Conservation (phyloP, 345 rosid genomes). For the Gossypioides kirkii region DNA sequence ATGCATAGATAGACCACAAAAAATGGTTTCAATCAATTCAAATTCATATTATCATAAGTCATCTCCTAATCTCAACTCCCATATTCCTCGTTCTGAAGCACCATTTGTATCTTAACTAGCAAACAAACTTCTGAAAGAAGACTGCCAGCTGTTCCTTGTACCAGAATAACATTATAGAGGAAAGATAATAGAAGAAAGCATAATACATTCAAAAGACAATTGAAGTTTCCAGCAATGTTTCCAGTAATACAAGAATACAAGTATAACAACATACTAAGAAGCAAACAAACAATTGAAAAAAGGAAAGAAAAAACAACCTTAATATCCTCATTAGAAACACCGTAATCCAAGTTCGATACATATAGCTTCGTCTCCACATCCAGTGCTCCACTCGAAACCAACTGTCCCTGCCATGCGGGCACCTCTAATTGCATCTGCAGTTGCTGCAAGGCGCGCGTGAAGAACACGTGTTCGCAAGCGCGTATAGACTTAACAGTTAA, state of each 20-base stretch:
- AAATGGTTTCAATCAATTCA: background rate
- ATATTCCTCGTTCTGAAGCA: background rate
- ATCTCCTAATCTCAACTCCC: background rate
- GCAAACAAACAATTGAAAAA: background rate
- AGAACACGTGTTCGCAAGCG: background rate
- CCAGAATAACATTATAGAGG: background rate
- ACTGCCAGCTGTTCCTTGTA: background rate
- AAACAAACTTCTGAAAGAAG: background rate
- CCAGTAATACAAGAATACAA: background rate
- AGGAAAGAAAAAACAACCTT: slow-evolving; percentile 26
- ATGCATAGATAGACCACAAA: background rate
- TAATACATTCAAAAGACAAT: background rate
- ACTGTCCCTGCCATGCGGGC: slow-evolving; percentile 18
- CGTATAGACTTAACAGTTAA: background rate
- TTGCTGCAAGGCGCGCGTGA: background rate
- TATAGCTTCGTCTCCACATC: slow-evolving; percentile 42
- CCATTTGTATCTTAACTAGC: background rate
- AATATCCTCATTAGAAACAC: slow-evolving; percentile 51
- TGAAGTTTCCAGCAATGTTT: background rate
- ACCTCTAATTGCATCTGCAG: slow-evolving; percentile 25
- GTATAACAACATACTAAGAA: background rate
- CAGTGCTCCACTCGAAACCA: slow-evolving; percentile 15
- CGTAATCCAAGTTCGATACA: slow-evolving; percentile 48
- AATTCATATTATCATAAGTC: background rate
- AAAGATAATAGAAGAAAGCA: background rate